Percentiles rank a stretch among this genome's conserved stretches.
These are phyloP conservation scores for Cercospora sp. DNA, from an alignment of 2,329 filamentous ascomycete genomes.

Conservation along the genomic window DNA sequence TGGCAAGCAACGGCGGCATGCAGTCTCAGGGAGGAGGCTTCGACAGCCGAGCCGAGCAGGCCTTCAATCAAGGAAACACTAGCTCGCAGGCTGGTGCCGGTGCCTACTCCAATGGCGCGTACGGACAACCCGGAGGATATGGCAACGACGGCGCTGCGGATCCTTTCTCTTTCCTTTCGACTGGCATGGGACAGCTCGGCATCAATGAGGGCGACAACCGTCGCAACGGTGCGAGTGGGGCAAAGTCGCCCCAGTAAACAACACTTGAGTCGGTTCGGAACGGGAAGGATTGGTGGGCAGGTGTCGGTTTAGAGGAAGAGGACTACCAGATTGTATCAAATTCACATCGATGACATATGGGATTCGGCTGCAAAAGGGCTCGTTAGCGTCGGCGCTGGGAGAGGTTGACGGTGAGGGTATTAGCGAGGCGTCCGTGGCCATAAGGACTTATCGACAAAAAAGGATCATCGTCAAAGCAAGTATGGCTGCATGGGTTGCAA, in stretches of 20 bases:
- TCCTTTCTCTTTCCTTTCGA: slow-evolving; percentile 77
- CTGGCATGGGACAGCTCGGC: slow-evolving; percentile 69
- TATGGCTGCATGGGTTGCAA: slow-evolving; percentile 15
- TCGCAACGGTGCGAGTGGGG: slow-evolving; percentile 42
- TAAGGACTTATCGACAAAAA: slow-evolving; percentile 10
- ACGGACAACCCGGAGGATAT: slow-evolving; percentile 43
- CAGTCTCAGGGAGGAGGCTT: slow-evolving; percentile 74
- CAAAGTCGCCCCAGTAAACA: slow-evolving; percentile 39
- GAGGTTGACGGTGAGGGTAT: slow-evolving; percentile 28
- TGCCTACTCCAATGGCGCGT: slow-evolving; percentile 63
- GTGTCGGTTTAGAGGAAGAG: slow-evolving; percentile 3
- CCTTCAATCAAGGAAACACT: slow-evolving; percentile 76
- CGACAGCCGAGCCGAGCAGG: slow-evolving; percentile 90
- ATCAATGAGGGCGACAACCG: slow-evolving; percentile 59
- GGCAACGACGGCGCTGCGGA: slow-evolving; percentile 62
- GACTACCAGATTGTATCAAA: slow-evolving; percentile 27
- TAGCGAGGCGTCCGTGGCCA: slow-evolving; percentile 30
- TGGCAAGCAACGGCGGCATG: slow-evolving; percentile 65
- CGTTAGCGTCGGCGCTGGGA: slow-evolving; percentile 31
- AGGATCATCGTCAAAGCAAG: slow-evolving; percentile 25
- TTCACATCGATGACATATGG: slow-evolving; percentile 30
- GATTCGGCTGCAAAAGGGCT: slow-evolving; percentile 29
- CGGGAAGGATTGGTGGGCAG: not conserved
- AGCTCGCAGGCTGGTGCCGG: slow-evolving; percentile 67
- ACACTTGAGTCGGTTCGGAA: not conserved